A percentile compares a stretch with the other conserved stretches of the same genome.
Conservation (phyloP, 2,329 filamentous ascomycete genomes). For the Penicillium sp. region DNA sequence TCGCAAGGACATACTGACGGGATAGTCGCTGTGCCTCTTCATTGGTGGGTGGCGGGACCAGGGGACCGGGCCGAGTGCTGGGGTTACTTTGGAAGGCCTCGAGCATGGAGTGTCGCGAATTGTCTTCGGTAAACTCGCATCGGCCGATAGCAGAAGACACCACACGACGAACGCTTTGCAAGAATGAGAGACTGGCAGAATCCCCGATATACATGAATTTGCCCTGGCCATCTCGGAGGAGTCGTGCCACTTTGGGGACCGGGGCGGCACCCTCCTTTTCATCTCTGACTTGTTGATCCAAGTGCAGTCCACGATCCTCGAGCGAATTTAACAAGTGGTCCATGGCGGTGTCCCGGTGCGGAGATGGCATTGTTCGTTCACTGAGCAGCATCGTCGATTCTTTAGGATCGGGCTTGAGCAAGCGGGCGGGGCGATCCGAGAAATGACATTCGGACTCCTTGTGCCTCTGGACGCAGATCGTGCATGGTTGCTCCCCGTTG, state of each 20-base stretch:
- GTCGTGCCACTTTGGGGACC: slow-evolving; percentile 40
- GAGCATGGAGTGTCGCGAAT: slow-evolving; percentile 40
- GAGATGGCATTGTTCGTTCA: slow-evolving; percentile 27
- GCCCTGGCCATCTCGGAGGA: slow-evolving; percentile 50
- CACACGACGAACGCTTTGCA: slow-evolving; percentile 50
- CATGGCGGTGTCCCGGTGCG: slow-evolving; percentile 33
- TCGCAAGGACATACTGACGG: slow-evolving; percentile 44
- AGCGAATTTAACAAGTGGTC: slow-evolving; percentile 31
- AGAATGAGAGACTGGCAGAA: slow-evolving; percentile 49
- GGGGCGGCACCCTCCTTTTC: slow-evolving; percentile 33
- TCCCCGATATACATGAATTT: slow-evolving; percentile 54
- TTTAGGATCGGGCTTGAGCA: slow-evolving; percentile 31
- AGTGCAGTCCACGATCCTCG: slow-evolving; percentile 28
- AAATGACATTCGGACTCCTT: slow-evolving; percentile 42
- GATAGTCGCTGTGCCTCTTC: slow-evolving; percentile 41
- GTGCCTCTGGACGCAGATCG: slow-evolving; percentile 45
- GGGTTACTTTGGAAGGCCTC: slow-evolving; percentile 37
- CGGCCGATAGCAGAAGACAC: slow-evolving; percentile 45
- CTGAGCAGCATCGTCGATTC: slow-evolving; percentile 32
- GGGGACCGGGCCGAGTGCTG: slow-evolving; percentile 26
- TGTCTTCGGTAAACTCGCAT: slow-evolving; percentile 40
- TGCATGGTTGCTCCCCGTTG: slow-evolving; percentile 48
- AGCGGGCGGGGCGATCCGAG: slow-evolving; percentile 33
- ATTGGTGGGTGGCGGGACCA: slow-evolving; percentile 29
- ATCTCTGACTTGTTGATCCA: slow-evolving; percentile 27